Conservation (phyloP, 2,329 filamentous ascomycete species). For the Clathrospora elynae region DNA sequence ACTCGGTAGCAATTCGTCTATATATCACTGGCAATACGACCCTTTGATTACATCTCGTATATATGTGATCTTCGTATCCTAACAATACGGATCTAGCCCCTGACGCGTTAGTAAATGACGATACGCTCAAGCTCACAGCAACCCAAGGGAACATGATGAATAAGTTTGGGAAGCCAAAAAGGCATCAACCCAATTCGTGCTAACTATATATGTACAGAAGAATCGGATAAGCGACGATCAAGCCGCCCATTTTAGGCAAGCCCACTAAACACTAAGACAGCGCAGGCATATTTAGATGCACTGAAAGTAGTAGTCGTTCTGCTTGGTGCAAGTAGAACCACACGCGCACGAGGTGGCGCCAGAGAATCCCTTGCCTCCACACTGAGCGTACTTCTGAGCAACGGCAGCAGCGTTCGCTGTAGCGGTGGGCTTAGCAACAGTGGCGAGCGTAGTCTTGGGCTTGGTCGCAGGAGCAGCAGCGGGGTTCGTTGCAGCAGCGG, state of each 20-base stretch:
- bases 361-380: constrained; percentile 52
- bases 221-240: constrained; percentile 18
- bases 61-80: too few relatives aligned
- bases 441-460: constrained; percentile 29
- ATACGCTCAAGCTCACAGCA: constrained; percentile 11
- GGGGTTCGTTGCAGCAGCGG: constrained; percentile 10
- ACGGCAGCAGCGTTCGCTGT: constrained; percentile 22
- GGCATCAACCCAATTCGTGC: constrained; percentile 8
- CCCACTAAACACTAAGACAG: constrained; percentile 14
- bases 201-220: constrained; percentile 24
- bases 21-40: too few relatives aligned
- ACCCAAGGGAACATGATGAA: not conserved
- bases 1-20: too few relatives aligned
- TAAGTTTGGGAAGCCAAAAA: constrained; percentile 10
- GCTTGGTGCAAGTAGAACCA: constrained; percentile 48
- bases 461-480: constrained; percentile 13
- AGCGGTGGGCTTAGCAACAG: constrained; percentile 24
- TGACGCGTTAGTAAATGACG: too few relatives aligned
- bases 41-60: too few relatives aligned
- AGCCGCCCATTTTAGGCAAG: constrained; percentile 13
- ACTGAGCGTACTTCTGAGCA: constrained; percentile 50
- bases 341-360: constrained; percentile 50
- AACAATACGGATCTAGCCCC: too few relatives aligned
- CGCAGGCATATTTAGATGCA: constrained; percentile 40
- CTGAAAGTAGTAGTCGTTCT: constrained; percentile 56